Conservation (phyloP, 441 rosid species). For the Populus hybrid region DNA sequence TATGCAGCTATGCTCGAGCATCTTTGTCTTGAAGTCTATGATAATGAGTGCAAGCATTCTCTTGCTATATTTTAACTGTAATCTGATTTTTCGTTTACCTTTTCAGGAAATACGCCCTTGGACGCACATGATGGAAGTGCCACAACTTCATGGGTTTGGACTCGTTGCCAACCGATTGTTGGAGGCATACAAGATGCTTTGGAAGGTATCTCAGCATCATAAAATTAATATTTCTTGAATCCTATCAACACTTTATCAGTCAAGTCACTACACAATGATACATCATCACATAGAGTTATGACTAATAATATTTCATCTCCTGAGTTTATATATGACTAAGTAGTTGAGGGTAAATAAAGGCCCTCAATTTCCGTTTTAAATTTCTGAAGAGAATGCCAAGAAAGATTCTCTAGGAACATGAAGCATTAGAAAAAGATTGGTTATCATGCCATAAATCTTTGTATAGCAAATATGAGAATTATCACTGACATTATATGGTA, state of each 20-base stretch:
- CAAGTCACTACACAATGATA: background rate
- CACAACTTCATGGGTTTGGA: conserved; percentile 99
- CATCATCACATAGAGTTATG: too few species aligned
- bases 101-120: conserved; percentile 91
- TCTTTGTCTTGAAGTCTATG: background rate
- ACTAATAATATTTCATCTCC: too few species aligned
- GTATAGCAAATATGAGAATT: too few species aligned
- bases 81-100: background rate
- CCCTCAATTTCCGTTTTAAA: too few species aligned
- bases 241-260: background rate
- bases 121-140: conserved; percentile 99
- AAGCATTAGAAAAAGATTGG: too few species aligned
- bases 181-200: conserved; percentile 97
- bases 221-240: background rate
- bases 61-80: conserved; percentile 7
- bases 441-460: too few species aligned
- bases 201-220: conserved; percentile 52
- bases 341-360: too few species aligned
- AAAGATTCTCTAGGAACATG: too few species aligned
- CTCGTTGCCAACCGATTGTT: conserved; percentile 96
- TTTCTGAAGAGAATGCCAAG: too few species aligned
- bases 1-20: background rate
- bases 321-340: too few species aligned
- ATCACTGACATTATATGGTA: too few species aligned
- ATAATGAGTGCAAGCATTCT: background rate